Percentiles rank a stretch among this genome's conserved stretches.
Conservation (phyloP, 208 protist genomes). For the Naegleria fowleri region DNA sequence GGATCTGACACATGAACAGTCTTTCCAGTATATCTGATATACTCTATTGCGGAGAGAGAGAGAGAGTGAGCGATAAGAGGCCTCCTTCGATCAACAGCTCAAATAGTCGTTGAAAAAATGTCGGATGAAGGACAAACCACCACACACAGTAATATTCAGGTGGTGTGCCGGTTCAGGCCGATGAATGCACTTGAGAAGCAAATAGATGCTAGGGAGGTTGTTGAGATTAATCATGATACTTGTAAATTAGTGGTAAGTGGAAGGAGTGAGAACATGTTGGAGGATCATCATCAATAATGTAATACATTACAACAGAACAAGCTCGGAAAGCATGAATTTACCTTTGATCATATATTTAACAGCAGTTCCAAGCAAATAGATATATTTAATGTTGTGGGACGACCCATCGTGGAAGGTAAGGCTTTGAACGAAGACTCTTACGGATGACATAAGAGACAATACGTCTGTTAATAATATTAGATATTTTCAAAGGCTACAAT, state of each 20-base stretch:
- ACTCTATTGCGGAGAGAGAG: no score
- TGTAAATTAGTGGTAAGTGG: not conserved
- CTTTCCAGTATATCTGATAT: no score
- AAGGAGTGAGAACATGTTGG: not conserved
- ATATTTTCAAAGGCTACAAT: conserved; percentile 2
- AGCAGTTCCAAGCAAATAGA: conserved; percentile 55
- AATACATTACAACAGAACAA: not conserved
- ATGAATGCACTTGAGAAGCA: not conserved
- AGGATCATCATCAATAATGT: no score
- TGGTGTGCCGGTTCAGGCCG: conserved; percentile 17
- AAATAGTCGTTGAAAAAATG: not conserved
- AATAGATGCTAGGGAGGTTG: not conserved
- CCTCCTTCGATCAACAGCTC: no score
- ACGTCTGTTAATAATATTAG: not conserved
- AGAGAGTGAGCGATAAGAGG: no score
- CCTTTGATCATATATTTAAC: not conserved
- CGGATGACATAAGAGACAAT: not conserved
- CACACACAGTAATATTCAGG: not conserved
- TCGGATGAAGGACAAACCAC: not conserved
- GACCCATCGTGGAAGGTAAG: conserved; percentile 67
- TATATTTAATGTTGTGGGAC: conserved; percentile 66
- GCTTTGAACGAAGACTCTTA: not conserved
- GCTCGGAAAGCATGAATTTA: not conserved
- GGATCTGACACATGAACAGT: no score
- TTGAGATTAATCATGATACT: not conserved